Base-by-base conservation (phyloP, 345 rosid genomes). In the Heritiera littoralis region DNA sequence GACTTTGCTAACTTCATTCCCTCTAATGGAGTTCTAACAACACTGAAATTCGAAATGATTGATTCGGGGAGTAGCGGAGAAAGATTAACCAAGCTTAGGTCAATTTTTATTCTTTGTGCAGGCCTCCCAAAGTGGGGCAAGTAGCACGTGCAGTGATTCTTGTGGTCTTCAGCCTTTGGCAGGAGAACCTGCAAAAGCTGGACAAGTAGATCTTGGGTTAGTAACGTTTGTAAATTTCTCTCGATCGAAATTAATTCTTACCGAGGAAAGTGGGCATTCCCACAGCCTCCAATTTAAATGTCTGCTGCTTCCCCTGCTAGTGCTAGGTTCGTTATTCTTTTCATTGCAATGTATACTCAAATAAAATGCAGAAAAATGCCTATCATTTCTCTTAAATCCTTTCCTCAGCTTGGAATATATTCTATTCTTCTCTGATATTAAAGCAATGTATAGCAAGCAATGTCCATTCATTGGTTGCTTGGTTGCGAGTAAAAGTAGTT, bases 81-180 rank as follows among this genome's bases (percentile, higher is more conserved):
- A 72, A 74, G 71, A 78, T 81, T 84, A 89, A 89, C 88, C 83
- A 86, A 82, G 72, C 45, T 66, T 89, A 86, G 90, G 84, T 70
- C 61, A 85, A 52, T 18, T 78, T 86, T 80, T 73, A 86, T 89
- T 86, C 92, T 89, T 90, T 88, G 90, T 86, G 90, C 90, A 85
- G 90, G 86, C 86, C 67, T 77, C 4, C 76, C 80, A 66, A 66
- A 58, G 28, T 72, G 79, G 77, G 77, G 83, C 61, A 54, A 75
- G 28, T 15, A 83, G 91, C 86, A 83, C 87, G 43, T 75, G 72
- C 70, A 80, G 67, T 77, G 70, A 86, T 88, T 90, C 88, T 86
- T 90, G 83, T 68, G 90, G 87, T 83, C 87, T 90, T 85, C 82
- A 5, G 75, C 77, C 88, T 77, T 77, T 79, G 91, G 88, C 87